Evolutionary conservation across 306 rosid species (phyloP), one percentile per base, ranked within the genome.

Genomic region (Styphnolobium japonicum): DNA sequence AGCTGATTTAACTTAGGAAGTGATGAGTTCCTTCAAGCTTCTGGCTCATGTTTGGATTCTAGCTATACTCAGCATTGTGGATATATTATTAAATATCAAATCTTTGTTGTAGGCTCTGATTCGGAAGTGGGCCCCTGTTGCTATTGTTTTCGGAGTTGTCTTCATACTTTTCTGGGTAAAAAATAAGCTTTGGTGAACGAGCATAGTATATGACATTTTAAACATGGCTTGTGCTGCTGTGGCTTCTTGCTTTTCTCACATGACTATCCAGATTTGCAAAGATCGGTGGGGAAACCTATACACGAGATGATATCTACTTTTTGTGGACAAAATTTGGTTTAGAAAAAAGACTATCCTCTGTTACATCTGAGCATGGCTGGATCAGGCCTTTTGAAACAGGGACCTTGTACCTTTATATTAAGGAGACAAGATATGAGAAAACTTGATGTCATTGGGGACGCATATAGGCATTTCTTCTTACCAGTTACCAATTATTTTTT

Each of bases 61-160:
- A 8, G 1, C 46, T 46, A 46, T 16, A 10, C 14, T 5, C 3
- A 57, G 10, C 7, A 19, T 34, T 72, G 8, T 55, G 77, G 36
- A 7, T 27, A 6, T 74, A 16, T n/a, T 16, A 49, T 49, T 72
- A 23, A 55, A 55, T 21, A 53, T 22, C 5, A 12, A 62, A 33
- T 63, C 36, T 51, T 67, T 3, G 52, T 63, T 82, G 73, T 65
- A 91, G 96, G 93, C 93, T 43, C 73, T 91, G 43, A 89, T 91
- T 58, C 88, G 87, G 48, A 91, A 91, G 87, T 87, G 90, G 90
- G 96, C 93, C 1, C 96, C 96, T 10, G 89, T 91, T 75, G 90
- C 96, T 45, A 87, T 91, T 73, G 93, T 88, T 64, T 76, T 91
- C 34, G 96, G 93, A 85, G 89, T 87, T 33, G 95, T 91, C 75